Evolutionary conservation across 164 flowering plant species (phyloP).

Genomic region (Berberis thunbergii): DNA sequence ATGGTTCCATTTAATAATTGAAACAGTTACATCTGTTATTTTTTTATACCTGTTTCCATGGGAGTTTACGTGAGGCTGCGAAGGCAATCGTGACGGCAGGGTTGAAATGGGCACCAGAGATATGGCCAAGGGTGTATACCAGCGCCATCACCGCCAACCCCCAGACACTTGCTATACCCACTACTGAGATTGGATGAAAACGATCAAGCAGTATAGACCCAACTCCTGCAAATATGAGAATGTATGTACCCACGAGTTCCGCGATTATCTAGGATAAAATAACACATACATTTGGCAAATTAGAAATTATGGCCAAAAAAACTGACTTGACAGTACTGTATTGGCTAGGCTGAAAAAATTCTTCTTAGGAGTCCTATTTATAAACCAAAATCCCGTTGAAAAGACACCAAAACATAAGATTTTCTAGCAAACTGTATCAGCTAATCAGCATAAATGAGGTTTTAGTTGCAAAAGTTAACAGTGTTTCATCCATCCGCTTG

Average conservation of each 20-base stretch:
- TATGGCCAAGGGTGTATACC: constrained; percentile 30
- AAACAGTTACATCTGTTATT: too few species aligned
- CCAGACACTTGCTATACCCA: constrained; percentile 23
- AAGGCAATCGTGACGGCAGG: too few species aligned
- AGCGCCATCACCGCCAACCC: constrained; percentile 22
- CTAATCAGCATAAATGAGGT: too few species aligned
- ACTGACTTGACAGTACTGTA: neutral
- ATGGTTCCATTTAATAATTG: too few species aligned
- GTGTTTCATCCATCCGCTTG: neutral
- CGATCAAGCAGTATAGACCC: constrained; percentile 1
- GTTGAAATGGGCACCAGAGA: neutral
- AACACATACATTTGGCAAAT: neutral
- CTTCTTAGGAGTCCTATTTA: neutral
- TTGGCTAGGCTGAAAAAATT: neutral
- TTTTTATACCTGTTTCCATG: too few species aligned
- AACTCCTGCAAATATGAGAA: constrained; percentile 5
- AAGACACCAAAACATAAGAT: too few species aligned
- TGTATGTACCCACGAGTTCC: constrained; percentile 3
- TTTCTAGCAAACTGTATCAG: too few species aligned
- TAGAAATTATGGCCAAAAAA: neutral
- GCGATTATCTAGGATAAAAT: neutral
- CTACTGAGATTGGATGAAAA: neutral
- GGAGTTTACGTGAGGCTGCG: too few species aligned
- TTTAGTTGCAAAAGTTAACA: too few species aligned
- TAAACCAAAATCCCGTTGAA: neutral